Conservation (phyloP, 768 basidiomycete species). For the Suillus clintonianus region DNA sequence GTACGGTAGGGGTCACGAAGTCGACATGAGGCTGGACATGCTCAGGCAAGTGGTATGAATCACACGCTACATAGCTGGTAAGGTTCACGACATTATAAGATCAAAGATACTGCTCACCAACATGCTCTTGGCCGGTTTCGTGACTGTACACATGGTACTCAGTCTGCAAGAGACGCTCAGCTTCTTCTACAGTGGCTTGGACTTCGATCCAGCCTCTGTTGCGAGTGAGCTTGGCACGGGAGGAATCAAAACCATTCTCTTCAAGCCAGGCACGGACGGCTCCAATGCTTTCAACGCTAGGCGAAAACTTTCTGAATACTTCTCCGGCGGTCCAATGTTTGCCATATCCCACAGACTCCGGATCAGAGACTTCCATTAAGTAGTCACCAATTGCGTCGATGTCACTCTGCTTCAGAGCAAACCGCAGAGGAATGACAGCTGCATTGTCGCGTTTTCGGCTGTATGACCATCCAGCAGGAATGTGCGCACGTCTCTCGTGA, state of each 20-base stretch:
- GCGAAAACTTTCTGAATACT: conserved; percentile 48
- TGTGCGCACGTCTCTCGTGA: conserved; percentile 36
- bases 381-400: conserved; percentile 46
- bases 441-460: conserved; percentile 35
- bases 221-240: conserved; percentile 39
- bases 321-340: conserved; percentile 48
- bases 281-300: conserved; percentile 41
- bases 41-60: conserved; percentile 36
- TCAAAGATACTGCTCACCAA: conserved; percentile 30
- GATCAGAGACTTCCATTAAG: conserved; percentile 51
- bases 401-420: conserved; percentile 50
- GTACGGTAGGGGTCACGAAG: conserved; percentile 38
- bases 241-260: conserved; percentile 39
- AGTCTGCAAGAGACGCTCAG: conserved; percentile 43
- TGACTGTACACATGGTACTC: conserved; percentile 47
- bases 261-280: conserved; percentile 47
- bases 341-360: conserved; percentile 51
- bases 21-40: conserved; percentile 42
- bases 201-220: conserved; percentile 44
- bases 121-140: conserved; percentile 36
- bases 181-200: conserved; percentile 41
- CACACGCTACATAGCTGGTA: conserved; percentile 27
- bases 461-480: conserved; percentile 40
- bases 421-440: conserved; percentile 45
- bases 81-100: neutral